Evolutionary conservation across 225 moss, liverwort and hornwort genomes (phyloP).

Genomic region (Marchantia polymorpha): DNA sequence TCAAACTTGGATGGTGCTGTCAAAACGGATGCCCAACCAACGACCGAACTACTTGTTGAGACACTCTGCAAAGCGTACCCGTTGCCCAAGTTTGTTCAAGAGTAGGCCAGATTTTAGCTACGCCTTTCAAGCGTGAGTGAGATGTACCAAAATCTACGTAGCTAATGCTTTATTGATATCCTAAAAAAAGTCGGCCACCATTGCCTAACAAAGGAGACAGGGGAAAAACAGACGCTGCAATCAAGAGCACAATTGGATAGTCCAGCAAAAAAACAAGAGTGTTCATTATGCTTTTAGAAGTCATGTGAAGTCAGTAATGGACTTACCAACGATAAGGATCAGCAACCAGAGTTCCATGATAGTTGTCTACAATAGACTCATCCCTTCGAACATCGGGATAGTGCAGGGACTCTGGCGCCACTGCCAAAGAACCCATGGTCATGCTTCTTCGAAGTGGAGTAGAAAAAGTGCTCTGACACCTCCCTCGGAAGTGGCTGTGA

Average conservation of each 20-base stretch:
- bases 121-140: neutral
- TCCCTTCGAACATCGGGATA: conserved; percentile 69
- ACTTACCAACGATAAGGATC: conserved; percentile 87
- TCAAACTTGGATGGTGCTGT: neutral
- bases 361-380: conserved; percentile 58
- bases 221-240: neutral
- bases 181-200: neutral
- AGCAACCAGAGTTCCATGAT: conserved; percentile 55
- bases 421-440: conserved; percentile 19
- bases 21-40: neutral
- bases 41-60: neutral
- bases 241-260: neutral
- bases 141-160: neutral
- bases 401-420: conserved; percentile 19
- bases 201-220: neutral
- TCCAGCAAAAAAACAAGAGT: no score
- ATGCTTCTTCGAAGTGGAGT: neutral
- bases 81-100: neutral
- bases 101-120: neutral
- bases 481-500: neutral
- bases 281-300: neutral
- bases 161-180: neutral
- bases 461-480: conserved; percentile 10
- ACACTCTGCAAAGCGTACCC: neutral
- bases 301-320: neutral